Conservation (phyloP, 768 basidiomycete genomes). For the Mycena floridula region DNA sequence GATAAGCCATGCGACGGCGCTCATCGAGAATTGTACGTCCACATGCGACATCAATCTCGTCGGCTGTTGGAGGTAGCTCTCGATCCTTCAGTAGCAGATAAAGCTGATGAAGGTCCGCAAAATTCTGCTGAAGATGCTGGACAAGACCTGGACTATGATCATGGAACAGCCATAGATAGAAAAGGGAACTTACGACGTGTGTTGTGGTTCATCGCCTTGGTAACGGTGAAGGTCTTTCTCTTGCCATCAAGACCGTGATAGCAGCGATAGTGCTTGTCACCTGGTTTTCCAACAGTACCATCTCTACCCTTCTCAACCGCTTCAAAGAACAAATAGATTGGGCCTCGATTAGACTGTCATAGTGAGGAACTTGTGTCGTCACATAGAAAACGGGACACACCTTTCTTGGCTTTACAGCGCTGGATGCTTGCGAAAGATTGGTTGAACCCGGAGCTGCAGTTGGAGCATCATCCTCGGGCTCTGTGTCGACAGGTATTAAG, state of each 20-base stretch:
- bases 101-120: background rate
- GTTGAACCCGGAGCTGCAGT: background rate
- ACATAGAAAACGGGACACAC: too few species aligned
- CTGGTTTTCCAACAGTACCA: conserved; percentile 1
- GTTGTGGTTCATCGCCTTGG: conserved; percentile 12
- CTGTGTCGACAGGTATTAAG: too few species aligned
- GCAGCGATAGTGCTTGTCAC: conserved; percentile 16
- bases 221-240: conserved; percentile 11
- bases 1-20: too few species aligned
- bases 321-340: conserved; percentile 13
- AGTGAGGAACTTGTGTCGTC: too few species aligned
- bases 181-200: conserved; percentile 8
- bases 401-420: background rate
- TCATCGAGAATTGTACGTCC: background rate
- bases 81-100: background rate
- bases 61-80: background rate
- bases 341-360: background rate
- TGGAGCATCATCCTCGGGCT: too few species aligned
- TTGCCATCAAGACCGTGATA: conserved; percentile 16
- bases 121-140: background rate
- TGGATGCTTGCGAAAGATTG: background rate
- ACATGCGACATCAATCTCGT: conserved; percentile 1
- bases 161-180: background rate
- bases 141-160: background rate
- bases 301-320: background rate